Evolutionary conservation across 441 rosid species (phyloP), one percentile per base, ranked within the genome.

Genomic region (Daphne laureola): DNA sequence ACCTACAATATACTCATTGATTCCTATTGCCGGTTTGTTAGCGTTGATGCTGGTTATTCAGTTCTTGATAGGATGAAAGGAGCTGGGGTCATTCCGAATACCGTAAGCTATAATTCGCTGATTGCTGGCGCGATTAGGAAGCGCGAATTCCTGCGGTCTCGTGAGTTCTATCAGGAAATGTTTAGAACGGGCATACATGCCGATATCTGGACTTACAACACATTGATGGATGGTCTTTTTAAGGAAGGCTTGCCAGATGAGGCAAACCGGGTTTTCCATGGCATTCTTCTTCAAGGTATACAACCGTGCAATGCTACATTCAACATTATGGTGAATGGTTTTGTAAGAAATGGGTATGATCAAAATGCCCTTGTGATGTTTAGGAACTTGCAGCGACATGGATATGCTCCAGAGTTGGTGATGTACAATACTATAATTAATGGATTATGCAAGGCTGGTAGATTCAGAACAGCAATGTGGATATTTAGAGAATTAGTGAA

Each of bases 131-230:
- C 92, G 0, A 57, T 71, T 2, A 70, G 79, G 59, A 51, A 63
- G 14, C 48, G 73, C 23, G 62, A 70, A 58, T 53, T 87, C 17
- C 47, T 63, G 27, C 61, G 61, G 43, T 68, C 79, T 40, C 43
- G 73, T 59, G 61, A 79, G 49, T 72, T 90, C 78, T 83, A 87
- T 59, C 90, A 83, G 4, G 98, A 90, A 83, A 90, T 87, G 96
- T 76, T 75, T 40, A 62, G 66, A 0, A 51, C 46, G 54, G 82
- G 81, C 5, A 61, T 90, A 45, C 42, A 50, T 57, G 90, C 95
- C 9, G 85, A 90, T 68, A 12, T 78, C 41, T 85, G 95, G 88
- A 87, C 82, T 68, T 90, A 81, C 52, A 90, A 90, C 58, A 78
- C 81, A 55, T 57, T 90, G 67, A 87, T 85, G 92, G 84, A 81